Percentiles rank a stretch among this genome's conserved stretches.
Evolutionary conservation across 495 filamentous ascomycete genomes (phyloP).

Genomic region (Penicilliopsis zonata): DNA sequence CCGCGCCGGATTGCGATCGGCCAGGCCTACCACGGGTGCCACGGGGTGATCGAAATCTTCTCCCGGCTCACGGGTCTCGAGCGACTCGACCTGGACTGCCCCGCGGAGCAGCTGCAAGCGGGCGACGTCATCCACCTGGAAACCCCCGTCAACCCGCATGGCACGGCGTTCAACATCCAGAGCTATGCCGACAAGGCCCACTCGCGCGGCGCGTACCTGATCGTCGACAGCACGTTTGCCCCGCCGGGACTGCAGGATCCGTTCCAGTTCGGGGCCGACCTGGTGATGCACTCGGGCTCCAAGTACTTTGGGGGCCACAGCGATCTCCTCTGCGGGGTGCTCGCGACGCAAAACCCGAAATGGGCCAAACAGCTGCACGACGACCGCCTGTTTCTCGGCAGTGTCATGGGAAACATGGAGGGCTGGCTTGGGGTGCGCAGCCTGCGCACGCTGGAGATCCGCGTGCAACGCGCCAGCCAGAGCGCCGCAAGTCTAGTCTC

Average conservation of each 20-base stretch:
- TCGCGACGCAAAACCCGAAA: conserved; percentile 46
- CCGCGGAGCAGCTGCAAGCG: conserved; percentile 38
- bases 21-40: conserved; percentile 85
- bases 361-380: conserved; percentile 43
- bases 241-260: conserved; percentile 87
- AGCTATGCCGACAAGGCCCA: conserved; percentile 62
- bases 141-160: conserved; percentile 83
- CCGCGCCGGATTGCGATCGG: conserved; percentile 69
- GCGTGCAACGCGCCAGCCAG: conserved; percentile 60
- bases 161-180: conserved; percentile 61
- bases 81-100: conserved; percentile 51
- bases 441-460: conserved; percentile 73
- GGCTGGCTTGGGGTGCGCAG: conserved; percentile 84
- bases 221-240: conserved; percentile 84
- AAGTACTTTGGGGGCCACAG: conserved; percentile 95
- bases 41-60: conserved; percentile 65
- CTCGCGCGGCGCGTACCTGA: conserved; percentile 56
- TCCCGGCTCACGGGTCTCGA: conserved; percentile 56
- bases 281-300: conserved; percentile 82
- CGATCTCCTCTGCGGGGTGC: conserved; percentile 78
- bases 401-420: conserved; percentile 83
- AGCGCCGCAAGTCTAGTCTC: conserved; percentile 55
- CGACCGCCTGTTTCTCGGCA: conserved; percentile 66
- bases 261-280: conserved; percentile 65
- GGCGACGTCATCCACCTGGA: conserved; percentile 89